Percentiles rank a stretch among this genome's conserved stretches.
Conservation (phyloP, 495 filamentous ascomycete genomes). For the Trichoderma orchidacearum region DNA sequence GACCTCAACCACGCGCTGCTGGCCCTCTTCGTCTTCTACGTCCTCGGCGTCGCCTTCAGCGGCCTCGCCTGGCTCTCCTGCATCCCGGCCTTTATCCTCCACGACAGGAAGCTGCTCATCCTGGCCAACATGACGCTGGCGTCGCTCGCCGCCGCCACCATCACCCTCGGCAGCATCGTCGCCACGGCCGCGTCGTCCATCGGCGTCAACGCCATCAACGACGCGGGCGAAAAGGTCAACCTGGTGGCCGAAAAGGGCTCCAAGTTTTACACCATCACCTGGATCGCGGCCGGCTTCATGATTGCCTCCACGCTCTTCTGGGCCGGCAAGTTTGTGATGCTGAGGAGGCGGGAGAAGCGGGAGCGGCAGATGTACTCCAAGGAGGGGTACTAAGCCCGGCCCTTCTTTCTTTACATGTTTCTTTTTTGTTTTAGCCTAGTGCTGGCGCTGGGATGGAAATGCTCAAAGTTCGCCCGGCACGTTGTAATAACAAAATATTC, state of each 20-base stretch:
- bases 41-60: conserved; percentile 43
- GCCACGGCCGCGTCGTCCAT: conserved; percentile 17
- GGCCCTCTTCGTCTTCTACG: conserved; percentile 52
- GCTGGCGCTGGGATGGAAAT: not conserved
- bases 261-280: conserved; percentile 37
- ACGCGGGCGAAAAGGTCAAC: conserved; percentile 15
- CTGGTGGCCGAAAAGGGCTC: conserved; percentile 17
- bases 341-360: conserved; percentile 5
- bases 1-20: conserved; percentile 31
- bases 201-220: conserved; percentile 17
- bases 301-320: conserved; percentile 41
- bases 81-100: conserved; percentile 24
- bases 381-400: not conserved
- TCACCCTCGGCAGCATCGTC: conserved; percentile 14
- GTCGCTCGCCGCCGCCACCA: conserved; percentile 13
- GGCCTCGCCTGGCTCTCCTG: conserved; percentile 41
- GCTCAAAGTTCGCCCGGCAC: not conserved
- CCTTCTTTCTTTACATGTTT: not conserved
- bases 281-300: conserved; percentile 48
- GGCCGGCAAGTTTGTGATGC: conserved; percentile 17
- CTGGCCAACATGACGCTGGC: conserved; percentile 27
- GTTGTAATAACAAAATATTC: not conserved
- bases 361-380: not conserved
- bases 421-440: not conserved
- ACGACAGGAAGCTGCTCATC: conserved; percentile 21